Evolutionary conservation across 306 rosid species (phyloP), one percentile per base, ranked within the genome.

Genomic region (Albizia julibrissin): DNA sequence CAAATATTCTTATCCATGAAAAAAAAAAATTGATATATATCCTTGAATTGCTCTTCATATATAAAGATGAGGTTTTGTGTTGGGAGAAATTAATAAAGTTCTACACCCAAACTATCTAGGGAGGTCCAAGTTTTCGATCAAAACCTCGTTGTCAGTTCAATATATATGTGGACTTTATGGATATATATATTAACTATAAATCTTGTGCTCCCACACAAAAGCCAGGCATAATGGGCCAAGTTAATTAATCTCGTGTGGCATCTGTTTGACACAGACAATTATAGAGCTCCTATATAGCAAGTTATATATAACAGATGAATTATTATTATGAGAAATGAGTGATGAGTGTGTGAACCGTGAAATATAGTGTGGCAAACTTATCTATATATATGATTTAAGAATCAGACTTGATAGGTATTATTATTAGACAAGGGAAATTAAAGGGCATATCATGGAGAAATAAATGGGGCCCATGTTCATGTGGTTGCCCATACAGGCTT

Each of bases 401-500:
- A 69, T 69, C 27, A 24, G 33, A 10, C 40, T 1, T 26, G 40
- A 64, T 29, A 64, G 34, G 18, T 64, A 29, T 64, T 29, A 15
- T 64, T 64, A n/a, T n/a, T 64, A 29, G 40, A 7, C 69, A 27
- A 64, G 21, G 18, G 18, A 27, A 69, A 13, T 69, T 21, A 80
- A 84, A 84, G 87, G 82, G 29, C 18, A 21, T 68, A 37, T 66
- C 24, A 66, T 66, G 34, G 5, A 61, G 49, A 47, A 15, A 37
- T 21, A 68, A 37, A 50, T 69, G 86, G 29, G 90, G 88, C 80
- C 81, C 91, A 88, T 6, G 85, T 37, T 79, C 80, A 79, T 79
- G 86, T 84, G 90, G 75, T 50, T 81, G 82, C 79, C 85, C 85
- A 85, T 81, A 46, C 82, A 59, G 72, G 39, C 42, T 33, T 87